Base-by-base conservation (phyloP, 306 rosid species). In the Biancaea sappan region DNA sequence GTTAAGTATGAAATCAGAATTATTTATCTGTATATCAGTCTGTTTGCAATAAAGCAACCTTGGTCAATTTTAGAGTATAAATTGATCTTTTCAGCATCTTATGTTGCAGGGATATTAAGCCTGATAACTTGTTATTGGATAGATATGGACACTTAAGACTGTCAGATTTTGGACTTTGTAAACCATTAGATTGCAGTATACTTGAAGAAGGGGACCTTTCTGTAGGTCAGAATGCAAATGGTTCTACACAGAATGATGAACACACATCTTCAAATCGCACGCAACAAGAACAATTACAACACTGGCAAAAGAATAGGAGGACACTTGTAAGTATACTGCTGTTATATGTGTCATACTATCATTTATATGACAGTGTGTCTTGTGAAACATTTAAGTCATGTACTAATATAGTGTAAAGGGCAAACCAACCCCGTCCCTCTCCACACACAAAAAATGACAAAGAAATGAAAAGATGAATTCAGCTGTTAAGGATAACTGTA, bases 121-220 rank as follows among this genome's bases (percentile, higher is more conserved):
- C 99, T 0, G 99, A 94, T 71, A 94, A 94, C 78, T 84, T 94
- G 70, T 82, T 94, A 75, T 93, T 92, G 50, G 99, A 94, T 88
- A 90, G 79, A 91, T 87, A 78, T 71, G 99, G 99, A 67, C 97
- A 94, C 78, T 72, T 94, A 83, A 88, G 88, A 83, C 81, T 94
- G 19, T 94, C 99, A 22, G 99, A 94, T 85, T 94, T 94, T 71
- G 99, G 99, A 79, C 83, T 94, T 44, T 94, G 99, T 83, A 94
- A 94, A 84, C 96, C 99, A 35, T 88, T 94, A 79, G 99, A 94
- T 62, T 94, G 91, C 84, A 92, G 93, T 78, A 86, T 79, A 52
- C 85, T 94, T 52, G 83, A 86, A 72, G 97, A 90, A 60, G 67
- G 78, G 13, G 96, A 92, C 78, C 81, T 94, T 68, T 82, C 96